These are phyloP conservation scores for Phytopythium oedochilum DNA, from an alignment of 352 stramenopile genomes.

Conservation along the genomic window DNA sequence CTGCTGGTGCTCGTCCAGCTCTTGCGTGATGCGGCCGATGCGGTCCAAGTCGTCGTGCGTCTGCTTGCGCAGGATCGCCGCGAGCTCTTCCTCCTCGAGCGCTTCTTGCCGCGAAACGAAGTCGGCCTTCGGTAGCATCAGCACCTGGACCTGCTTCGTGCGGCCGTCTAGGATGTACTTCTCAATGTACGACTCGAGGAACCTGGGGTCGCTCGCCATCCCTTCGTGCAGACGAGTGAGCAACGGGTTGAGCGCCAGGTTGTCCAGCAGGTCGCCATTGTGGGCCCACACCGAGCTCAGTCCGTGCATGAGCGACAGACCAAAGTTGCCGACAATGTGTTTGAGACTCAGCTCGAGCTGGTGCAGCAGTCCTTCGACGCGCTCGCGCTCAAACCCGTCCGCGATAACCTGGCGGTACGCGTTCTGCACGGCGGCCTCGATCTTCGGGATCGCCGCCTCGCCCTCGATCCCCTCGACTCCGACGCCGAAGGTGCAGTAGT, in stretches of 20 bases:
- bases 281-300: slow-evolving; percentile 70
- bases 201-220: slow-evolving; percentile 58
- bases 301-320: slow-evolving; percentile 70
- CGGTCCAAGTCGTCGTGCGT: slow-evolving; percentile 51
- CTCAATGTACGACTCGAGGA: slow-evolving; percentile 56
- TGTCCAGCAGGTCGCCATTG: slow-evolving; percentile 54
- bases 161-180: slow-evolving; percentile 45
- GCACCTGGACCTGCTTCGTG: slow-evolving; percentile 54
- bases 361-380: slow-evolving; percentile 68
- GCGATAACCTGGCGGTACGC: slow-evolving; percentile 49
- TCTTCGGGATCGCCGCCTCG: slow-evolving; percentile 40
- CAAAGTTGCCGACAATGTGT: slow-evolving; percentile 81
- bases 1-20: slow-evolving; percentile 64
- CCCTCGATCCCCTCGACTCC: slow-evolving; percentile 69
- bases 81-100: slow-evolving; percentile 42
- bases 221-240: slow-evolving; percentile 49
- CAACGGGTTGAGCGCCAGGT: slow-evolving; percentile 67
- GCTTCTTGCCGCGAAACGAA: slow-evolving; percentile 61
- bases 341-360: slow-evolving; percentile 83
- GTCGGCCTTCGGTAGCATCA: slow-evolving; percentile 65
- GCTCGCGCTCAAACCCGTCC: slow-evolving; percentile 70
- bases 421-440: slow-evolving; percentile 52
- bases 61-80: slow-evolving; percentile 29
- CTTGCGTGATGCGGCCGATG: slow-evolving; percentile 33
- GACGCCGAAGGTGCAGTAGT: slow-evolving; percentile 73